Percentiles rank a stretch among this genome's conserved stretches.
These are phyloP conservation scores for Aquanectria penicillioides DNA, from an alignment of 2,329 filamentous ascomycete genomes.

Conservation along the genomic window DNA sequence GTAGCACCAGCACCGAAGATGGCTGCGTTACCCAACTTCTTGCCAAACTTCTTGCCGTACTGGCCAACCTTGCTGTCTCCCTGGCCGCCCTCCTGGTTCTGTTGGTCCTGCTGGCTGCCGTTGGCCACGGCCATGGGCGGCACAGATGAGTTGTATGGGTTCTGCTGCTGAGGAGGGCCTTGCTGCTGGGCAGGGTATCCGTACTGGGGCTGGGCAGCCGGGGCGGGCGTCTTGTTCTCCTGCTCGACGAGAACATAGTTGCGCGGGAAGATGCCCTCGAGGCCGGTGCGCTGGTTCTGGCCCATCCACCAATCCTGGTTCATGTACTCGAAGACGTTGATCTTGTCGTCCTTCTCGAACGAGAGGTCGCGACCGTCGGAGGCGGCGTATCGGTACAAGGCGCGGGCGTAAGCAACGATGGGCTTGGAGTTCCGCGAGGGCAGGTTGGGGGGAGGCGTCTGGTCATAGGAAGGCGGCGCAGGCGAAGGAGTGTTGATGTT, in stretches of 20 bases:
- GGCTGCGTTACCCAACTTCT: constrained; percentile 83
- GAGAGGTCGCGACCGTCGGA: constrained; percentile 83
- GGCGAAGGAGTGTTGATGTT: constrained; percentile 47
- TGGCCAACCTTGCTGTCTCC: constrained; percentile 72
- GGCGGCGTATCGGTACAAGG: constrained; percentile 85
- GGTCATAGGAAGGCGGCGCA: constrained; percentile 62
- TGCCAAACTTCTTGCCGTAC: constrained; percentile 93
- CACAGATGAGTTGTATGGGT: constrained; percentile 75
- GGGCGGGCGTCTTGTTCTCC: constrained; percentile 58
- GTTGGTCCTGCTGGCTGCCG: constrained; percentile 52
- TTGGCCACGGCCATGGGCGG: constrained; percentile 80
- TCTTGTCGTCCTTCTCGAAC: constrained; percentile 81
- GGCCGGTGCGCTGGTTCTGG: constrained; percentile 81
- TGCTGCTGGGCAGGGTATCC: constrained; percentile 53
- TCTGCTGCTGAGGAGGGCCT: constrained; percentile 60
- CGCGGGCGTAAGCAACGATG: constrained; percentile 77
- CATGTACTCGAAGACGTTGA: constrained; percentile 90
- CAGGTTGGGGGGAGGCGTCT: constrained; percentile 56
- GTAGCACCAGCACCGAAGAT: constrained; percentile 95
- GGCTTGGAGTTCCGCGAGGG: constrained; percentile 59
- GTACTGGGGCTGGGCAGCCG: constrained; percentile 48
- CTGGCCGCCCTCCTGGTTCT: constrained; percentile 49
- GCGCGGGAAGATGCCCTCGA: constrained; percentile 94
- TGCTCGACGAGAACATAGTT: constrained; percentile 84
- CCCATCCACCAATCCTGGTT: constrained; percentile 98